phyloP scores from a whole-genome alignment of 257 asterid genomes.

The Jacaranda mimosifolia region DNA sequence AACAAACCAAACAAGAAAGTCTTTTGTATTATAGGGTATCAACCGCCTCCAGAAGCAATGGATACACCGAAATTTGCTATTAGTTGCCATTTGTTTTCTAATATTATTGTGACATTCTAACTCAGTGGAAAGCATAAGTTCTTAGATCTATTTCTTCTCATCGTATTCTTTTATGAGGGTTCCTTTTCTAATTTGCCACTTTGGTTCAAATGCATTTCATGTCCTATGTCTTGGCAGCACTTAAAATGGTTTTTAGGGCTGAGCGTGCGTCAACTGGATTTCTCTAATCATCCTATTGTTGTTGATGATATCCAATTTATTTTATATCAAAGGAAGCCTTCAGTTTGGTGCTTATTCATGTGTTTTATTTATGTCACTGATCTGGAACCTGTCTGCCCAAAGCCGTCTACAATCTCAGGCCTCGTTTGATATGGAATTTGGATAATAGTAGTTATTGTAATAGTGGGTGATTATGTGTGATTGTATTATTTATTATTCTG shows the following conservation, averaged over 20 bases:
- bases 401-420: no score
- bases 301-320: no score
- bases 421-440: no score
- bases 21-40: background rate
- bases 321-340: no score
- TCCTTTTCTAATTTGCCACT: background rate
- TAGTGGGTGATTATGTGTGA: no score
- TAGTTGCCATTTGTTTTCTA: constrained; percentile 1
- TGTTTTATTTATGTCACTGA: no score
- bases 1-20: background rate
- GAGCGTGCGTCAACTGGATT: background rate
- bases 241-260: background rate
- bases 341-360: no score
- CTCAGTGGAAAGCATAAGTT: background rate
- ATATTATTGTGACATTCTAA: background rate
- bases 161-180: background rate
- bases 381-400: no score
- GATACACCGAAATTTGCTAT: background rate
- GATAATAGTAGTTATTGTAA: no score
- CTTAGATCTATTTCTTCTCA: background rate
- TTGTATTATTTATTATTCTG: no score
- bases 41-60: background rate
- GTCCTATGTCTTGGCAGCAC: background rate
- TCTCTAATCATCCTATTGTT: background rate
- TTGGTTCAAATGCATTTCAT: background rate